Conservation (phyloP, 2,329 filamentous ascomycete genomes). For the Orbilia ellipsospora region DNA sequence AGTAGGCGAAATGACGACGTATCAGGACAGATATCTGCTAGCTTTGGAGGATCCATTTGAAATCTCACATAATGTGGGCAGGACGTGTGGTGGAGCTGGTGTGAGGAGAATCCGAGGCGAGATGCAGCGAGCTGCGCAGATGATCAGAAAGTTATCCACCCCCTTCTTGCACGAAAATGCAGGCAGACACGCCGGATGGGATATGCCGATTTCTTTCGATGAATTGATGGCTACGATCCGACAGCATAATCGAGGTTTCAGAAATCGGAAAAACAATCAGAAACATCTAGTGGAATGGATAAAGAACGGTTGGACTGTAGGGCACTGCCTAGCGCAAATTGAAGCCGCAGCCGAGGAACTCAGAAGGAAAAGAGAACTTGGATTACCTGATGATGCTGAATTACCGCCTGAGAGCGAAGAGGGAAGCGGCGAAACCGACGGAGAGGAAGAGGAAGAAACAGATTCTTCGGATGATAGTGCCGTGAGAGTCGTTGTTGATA, state of each 20-base stretch:
- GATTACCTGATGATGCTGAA: conserved; percentile 47
- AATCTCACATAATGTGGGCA: conserved; percentile 84
- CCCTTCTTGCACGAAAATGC: conserved; percentile 9
- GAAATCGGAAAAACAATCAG: conserved; percentile 48
- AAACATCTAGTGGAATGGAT: conserved; percentile 53
- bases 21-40: conserved; percentile 74
- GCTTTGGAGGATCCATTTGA: conserved; percentile 95
- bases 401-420: conserved; percentile 46
- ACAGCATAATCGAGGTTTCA: conserved; percentile 41
- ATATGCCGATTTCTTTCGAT: conserved; percentile 21
- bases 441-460: conserved; percentile 20
- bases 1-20: conserved; percentile 55
- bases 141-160: conserved; percentile 55
- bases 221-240: conserved; percentile 45
- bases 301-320: conserved; percentile 34
- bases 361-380: conserved; percentile 36
- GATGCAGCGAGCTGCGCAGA: conserved; percentile 57
- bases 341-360: conserved; percentile 40
- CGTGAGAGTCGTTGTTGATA: conserved; percentile 9
- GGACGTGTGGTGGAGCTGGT: conserved; percentile 67
- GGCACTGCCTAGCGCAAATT: conserved; percentile 47
- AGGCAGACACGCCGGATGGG: conserved; percentile 27
- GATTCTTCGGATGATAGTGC: conserved; percentile 35
- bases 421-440: conserved; percentile 27
- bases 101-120: conserved; percentile 58